A percentile compares a stretch with the other conserved stretches of the same genome.
Conservation (phyloP, 2,329 filamentous ascomycete genomes). For the Calonectria naviculata region DNA sequence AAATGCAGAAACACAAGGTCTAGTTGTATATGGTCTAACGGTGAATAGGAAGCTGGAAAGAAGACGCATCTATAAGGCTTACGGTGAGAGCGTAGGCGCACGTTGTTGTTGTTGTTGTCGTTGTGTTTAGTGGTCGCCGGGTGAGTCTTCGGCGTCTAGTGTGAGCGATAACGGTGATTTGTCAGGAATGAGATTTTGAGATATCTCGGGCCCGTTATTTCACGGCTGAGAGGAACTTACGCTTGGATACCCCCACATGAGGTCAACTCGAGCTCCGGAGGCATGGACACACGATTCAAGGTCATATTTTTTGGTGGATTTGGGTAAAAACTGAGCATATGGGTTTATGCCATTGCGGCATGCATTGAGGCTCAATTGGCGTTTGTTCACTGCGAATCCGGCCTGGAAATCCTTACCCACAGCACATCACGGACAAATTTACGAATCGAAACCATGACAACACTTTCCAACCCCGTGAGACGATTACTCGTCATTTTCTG, state of each 20-base stretch:
- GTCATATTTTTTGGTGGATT: background rate
- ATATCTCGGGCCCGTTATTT: conserved; percentile 28
- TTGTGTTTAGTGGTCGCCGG: conserved; percentile 20
- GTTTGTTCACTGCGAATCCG: background rate
- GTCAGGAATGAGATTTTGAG: conserved; percentile 33
- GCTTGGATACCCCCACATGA: conserved; percentile 31
- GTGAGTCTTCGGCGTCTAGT: conserved; percentile 35
- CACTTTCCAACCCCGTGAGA: background rate
- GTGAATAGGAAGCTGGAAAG: conserved; percentile 23
- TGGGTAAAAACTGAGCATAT: background rate
- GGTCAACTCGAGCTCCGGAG: background rate
- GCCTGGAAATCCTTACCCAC: background rate
- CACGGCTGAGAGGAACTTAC: conserved; percentile 22
- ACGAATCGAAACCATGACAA: background rate
- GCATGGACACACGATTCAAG: background rate
- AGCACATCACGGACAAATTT: background rate
- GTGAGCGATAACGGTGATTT: conserved; percentile 38
- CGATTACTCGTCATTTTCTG: background rate
- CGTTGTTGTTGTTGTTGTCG: background rate
- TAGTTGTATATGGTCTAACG: conserved; percentile 28
- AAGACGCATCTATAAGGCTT: conserved; percentile 34
- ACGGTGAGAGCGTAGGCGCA: background rate
- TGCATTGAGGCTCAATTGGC: background rate
- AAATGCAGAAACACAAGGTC: conserved; percentile 19
- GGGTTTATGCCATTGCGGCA: background rate